These are phyloP conservation scores for Candida methanosorbosa DNA, from an alignment of 805 yeast genomes.

Conservation along the genomic window DNA sequence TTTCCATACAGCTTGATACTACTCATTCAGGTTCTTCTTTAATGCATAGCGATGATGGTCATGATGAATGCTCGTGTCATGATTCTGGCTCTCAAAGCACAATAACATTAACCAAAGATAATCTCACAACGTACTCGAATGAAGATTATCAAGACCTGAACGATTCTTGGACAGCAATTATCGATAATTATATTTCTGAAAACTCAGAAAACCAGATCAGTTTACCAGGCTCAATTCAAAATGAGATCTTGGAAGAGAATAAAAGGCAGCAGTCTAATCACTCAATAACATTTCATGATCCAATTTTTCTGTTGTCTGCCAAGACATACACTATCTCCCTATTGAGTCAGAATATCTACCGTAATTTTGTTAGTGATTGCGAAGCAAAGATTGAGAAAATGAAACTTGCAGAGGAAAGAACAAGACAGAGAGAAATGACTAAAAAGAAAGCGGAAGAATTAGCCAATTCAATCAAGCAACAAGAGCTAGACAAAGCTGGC, in stretches of 20 bases:
- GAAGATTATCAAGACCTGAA: too few relatives aligned
- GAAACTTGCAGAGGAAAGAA: neutral
- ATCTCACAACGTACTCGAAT: too few relatives aligned
- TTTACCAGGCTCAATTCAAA: conserved; percentile 30
- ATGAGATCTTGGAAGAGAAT: conserved; percentile 19
- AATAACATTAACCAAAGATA: too few relatives aligned
- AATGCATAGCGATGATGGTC: too few relatives aligned
- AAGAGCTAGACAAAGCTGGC: too few relatives aligned
- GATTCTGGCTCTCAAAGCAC: too few relatives aligned
- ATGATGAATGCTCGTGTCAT: too few relatives aligned
- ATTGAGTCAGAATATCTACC: conserved; percentile 14
- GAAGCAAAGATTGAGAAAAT: conserved; percentile 4
- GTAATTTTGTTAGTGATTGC: conserved; percentile 8
- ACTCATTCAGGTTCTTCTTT: too few relatives aligned
- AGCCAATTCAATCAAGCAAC: too few relatives aligned
- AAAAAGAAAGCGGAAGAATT: too few relatives aligned
- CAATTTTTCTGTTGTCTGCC: conserved; percentile 8
- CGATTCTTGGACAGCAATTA: conserved; percentile 20
- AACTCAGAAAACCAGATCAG: conserved; percentile 42
- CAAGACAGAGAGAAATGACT: neutral
- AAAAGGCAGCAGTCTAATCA: neutral
- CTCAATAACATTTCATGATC: conserved; percentile 8
- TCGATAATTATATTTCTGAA: conserved; percentile 29
- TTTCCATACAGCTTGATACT: too few relatives aligned
- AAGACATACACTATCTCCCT: conserved; percentile 10